Evolutionary conservation across 1,284 basidiomycete species (phyloP).

Genomic region (Leccinum pachyderme): DNA sequence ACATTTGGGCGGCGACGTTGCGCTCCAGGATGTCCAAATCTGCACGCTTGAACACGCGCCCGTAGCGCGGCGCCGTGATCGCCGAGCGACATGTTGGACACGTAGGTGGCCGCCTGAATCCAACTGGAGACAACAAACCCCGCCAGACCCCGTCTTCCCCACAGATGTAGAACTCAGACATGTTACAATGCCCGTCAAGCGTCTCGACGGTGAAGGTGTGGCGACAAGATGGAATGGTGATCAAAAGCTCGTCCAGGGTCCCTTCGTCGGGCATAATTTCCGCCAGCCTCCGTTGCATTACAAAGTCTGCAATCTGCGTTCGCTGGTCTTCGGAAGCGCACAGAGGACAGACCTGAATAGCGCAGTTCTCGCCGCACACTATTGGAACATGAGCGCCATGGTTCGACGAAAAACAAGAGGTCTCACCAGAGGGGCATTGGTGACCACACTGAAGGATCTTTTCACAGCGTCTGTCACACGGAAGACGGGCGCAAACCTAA

Average conservation of each 20-base stretch:
- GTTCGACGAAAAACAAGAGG: not conserved
- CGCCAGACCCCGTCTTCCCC: conserved; percentile 40
- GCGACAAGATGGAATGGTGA: conserved; percentile 58
- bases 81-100: conserved; percentile 56
- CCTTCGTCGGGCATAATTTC: conserved; percentile 47
- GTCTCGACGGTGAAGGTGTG: conserved; percentile 74
- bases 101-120: conserved; percentile 45
- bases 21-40: conserved; percentile 61
- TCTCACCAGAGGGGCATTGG: conserved; percentile 62
- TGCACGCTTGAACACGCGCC: conserved; percentile 59
- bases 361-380: conserved; percentile 73
- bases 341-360: conserved; percentile 50
- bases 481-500: conserved; percentile 65
- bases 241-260: conserved; percentile 50
- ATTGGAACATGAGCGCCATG: conserved; percentile 2
- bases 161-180: conserved; percentile 52
- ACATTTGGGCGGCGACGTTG: conserved; percentile 56
- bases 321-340: conserved; percentile 47
- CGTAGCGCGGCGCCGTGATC: conserved; percentile 55
- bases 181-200: conserved; percentile 57
- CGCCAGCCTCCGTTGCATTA: conserved; percentile 50
- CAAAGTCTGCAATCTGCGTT: conserved; percentile 53
- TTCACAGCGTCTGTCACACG: conserved; percentile 60
- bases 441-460: conserved; percentile 56
- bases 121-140: conserved; percentile 41